Conservation (phyloP, 441 rosid species). For the Euphorbia celastroides region DNA sequence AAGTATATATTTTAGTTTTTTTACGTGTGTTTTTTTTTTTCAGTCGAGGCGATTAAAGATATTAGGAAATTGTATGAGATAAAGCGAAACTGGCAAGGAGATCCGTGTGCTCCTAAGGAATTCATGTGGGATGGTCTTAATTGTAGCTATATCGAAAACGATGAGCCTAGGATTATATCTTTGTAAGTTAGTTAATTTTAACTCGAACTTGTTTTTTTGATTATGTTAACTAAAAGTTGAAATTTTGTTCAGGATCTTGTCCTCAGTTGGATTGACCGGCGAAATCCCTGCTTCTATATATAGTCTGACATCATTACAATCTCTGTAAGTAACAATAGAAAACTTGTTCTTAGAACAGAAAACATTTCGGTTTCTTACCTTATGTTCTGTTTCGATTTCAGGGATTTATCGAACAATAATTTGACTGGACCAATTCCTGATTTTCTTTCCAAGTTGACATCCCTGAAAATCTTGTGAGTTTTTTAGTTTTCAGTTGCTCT, state of each 20-base stretch:
- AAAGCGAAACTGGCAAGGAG: slow-evolving; percentile 40
- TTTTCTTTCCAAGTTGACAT: slow-evolving; percentile 31
- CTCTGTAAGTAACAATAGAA: slow-evolving; percentile 25
- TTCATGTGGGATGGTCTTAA: slow-evolving; percentile 35
- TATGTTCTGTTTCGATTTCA: slow-evolving; percentile 13
- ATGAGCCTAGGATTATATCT: slow-evolving; percentile 27
- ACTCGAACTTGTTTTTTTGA: not conserved
- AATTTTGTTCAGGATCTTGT: slow-evolving; percentile 26
- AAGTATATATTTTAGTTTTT: too few species aligned
- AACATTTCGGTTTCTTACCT: not conserved
- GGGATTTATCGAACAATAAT: slow-evolving; percentile 56
- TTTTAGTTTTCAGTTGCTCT: too few species aligned
- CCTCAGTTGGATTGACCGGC: slow-evolving; percentile 29
- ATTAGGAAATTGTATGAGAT: slow-evolving; percentile 29
- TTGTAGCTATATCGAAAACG: slow-evolving; percentile 23
- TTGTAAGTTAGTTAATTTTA: slow-evolving; percentile 27
- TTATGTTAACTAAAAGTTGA: not conserved
- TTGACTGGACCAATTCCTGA: slow-evolving; percentile 45
- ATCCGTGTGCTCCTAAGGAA: slow-evolving; percentile 33
- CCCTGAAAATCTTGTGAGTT: slow-evolving; percentile 23
- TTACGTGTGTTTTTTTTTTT: not conserved
- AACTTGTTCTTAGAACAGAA: not conserved
- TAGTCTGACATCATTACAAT: slow-evolving; percentile 21
- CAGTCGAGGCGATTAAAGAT: slow-evolving; percentile 30
- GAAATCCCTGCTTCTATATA: slow-evolving; percentile 16